Evolutionary conservation across 441 rosid genomes (phyloP), one percentile per base, ranked within the genome.

Genomic region (Arabidopsis lyrata): DNA sequence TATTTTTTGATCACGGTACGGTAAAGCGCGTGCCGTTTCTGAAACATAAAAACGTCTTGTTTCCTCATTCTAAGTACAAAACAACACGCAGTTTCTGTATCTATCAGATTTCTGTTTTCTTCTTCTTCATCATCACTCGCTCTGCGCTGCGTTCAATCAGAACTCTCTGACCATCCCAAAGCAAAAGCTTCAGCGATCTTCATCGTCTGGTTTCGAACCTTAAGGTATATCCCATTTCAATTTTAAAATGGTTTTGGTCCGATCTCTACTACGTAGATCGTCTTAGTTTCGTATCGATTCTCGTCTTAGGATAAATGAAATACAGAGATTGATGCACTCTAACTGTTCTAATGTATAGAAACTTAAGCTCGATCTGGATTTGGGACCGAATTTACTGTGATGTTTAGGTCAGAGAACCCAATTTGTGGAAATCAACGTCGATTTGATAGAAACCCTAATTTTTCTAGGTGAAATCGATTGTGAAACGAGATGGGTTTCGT

Each of bases 351-450:
- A 31, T 44, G 15, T 11, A 35, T 63, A 53, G 52, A 62, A 52
- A 18, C 42, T 44, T 27, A 16, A 63, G 65, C 59, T 68, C 62
- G 79, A 70, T 70, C 80, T 56, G 55, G 71, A 47, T 45, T 74
- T 0, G 47, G 53, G 22, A 53, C 18, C 59, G 12, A 36, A 44
- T 20, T 56, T 2, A 56, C 1, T 8, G 45, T 45, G 4, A 15
- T 68, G 11, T 3, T 14, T 7, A 68, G 20, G 44, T 68, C 1
- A 29, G 2, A 67, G 9, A 42, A 31, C 12, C 35, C 11, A 69
- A 38, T 2, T 14, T 3, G 5, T 49, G 49, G 39, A 13, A 36
- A 48, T 70, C 2, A 3, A 60, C 10, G 0, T 31, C 8, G 16
- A 67, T 61, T 68, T n/a, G 49, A 67, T 42, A 2, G 5, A 27